Base-by-base conservation (phyloP, 1,284 basidiomycete genomes). In the Pseudozyma sp. region DNA sequence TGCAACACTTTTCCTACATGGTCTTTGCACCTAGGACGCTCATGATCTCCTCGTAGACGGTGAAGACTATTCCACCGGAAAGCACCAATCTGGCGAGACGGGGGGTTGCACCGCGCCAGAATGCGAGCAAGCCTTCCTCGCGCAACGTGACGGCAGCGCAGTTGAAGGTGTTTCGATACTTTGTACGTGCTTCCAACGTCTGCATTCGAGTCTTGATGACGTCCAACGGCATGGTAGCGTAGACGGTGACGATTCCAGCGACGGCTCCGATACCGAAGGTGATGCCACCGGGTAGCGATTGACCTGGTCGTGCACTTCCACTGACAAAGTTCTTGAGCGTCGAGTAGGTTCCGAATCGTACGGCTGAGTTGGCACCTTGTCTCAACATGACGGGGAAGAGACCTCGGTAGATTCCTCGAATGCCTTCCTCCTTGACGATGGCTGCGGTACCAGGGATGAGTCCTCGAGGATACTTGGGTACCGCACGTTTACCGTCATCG, bases 171-270 rank as follows among this genome's bases (percentile, higher is more conserved):
- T 95, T 97, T 43, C 90, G 89, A 85, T 98, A 99, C 74, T 94
- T 90, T 44, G 88, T 86, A 17, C 89, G 88, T 2, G 94, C 96
- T 73, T 90, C 89, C 33, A 98, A 88, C 1, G 93, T 91, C 85
- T 99, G 96, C 96, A 99, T 98, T 44, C 96, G 90, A 11, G 96
- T 98, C 86, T 98, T 98, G 86, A 98, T 90, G 17, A 98, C 94
- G 82, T 82, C 81, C 43, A 82, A 69, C 5, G 81, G 81, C 81
- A 82, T 82, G 29, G 81, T 81, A n/a, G 77, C 72, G 55, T 81
- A 98, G 3, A 98, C 96, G 0, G 96, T 99, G 11, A 97, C 94
- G 39, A 97, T 87, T 0, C 97, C 96, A 0, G 96, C 94, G 29
- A 94, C 88, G 0, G 92, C 94, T 44, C 97, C 96, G 58, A 99